Conservation (phyloP, 768 basidiomycete species). For the Hemileccinum rubropunctum region DNA sequence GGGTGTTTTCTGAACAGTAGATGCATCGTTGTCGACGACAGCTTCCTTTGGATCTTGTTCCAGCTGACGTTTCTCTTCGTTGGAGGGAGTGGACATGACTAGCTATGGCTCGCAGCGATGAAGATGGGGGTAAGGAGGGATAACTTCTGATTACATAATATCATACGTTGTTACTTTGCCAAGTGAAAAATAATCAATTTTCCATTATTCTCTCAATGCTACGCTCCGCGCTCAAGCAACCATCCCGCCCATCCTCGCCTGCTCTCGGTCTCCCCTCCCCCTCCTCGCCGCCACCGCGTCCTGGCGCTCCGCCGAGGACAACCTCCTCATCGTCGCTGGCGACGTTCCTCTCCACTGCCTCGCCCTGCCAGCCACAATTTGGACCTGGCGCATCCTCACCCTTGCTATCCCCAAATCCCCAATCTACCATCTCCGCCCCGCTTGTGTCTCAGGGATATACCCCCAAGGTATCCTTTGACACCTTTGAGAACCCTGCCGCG, state of each 20-base stretch:
- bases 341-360: slow-evolving; percentile 21
- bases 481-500: slow-evolving; percentile 77
- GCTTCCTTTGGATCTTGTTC: slow-evolving; percentile 1
- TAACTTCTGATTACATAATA: not conserved
- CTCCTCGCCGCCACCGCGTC: slow-evolving; percentile 25
- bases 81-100: slow-evolving; percentile 16
- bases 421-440: slow-evolving; percentile 13
- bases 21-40: not conserved
- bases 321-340: slow-evolving; percentile 17
- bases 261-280: slow-evolving; percentile 12
- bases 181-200: slow-evolving; percentile 9
- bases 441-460: slow-evolving; percentile 35
- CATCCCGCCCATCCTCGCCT: slow-evolving; percentile 26
- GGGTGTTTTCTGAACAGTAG: slow-evolving; percentile 13
- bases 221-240: slow-evolving; percentile 55
- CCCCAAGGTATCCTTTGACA: slow-evolving; percentile 73
- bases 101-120: no score
- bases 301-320: slow-evolving; percentile 13
- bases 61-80: not conserved
- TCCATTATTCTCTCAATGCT: slow-evolving; percentile 25
- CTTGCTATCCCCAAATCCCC: slow-evolving; percentile 16
- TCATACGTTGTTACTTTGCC: not conserved
- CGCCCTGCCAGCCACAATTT: slow-evolving; percentile 14
- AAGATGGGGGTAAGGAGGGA: not conserved
- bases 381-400: slow-evolving; percentile 12